Percentiles rank a stretch among this genome's conserved stretches.
phyloP scores from a whole-genome alignment of 176 grass and related monocot species.

The Pontederia crassipes region DNA sequence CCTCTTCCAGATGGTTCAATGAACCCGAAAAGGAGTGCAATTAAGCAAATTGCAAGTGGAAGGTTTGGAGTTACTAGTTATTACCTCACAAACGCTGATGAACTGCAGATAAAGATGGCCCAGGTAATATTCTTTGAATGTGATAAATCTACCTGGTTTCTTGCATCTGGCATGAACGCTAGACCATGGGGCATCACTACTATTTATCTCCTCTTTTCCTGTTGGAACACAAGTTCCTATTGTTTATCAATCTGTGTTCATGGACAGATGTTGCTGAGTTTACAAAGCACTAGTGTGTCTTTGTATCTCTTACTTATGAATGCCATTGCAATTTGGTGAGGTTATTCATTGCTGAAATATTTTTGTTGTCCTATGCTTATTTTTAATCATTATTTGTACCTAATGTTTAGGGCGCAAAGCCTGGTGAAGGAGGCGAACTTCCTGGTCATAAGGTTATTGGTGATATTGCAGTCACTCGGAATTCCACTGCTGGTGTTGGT shows the following conservation, averaged over 20 bases:
- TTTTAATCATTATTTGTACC: constrained; percentile 21
- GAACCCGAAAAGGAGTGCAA: constrained; percentile 96
- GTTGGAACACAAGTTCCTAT: constrained; percentile 14
- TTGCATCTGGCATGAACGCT: constrained; percentile 7
- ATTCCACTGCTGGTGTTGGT: constrained; percentile 97
- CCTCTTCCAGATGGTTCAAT: constrained; percentile 70
- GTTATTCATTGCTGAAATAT: constrained; percentile 3
- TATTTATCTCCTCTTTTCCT: constrained; percentile 2
- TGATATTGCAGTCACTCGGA: constrained; percentile 90
- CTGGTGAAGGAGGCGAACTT: constrained; percentile 98
- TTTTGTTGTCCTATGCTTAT: constrained; percentile 9
- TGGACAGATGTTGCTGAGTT: constrained; percentile 19
- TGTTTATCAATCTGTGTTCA: constrained; percentile 19
- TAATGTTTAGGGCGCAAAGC: constrained; percentile 75
- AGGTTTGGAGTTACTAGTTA: constrained; percentile 96
- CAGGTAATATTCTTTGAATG: constrained; percentile 42
- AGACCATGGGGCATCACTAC: constrained; percentile 9
- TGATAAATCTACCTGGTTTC: not conserved
- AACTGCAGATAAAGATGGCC: constrained; percentile 99
- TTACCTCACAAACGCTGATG: constrained; percentile 95
- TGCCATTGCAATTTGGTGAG: constrained; percentile 21
- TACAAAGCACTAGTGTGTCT: constrained; percentile 18
- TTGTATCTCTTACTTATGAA: constrained; percentile 20
- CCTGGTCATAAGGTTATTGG: constrained; percentile 96
- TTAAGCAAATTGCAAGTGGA: constrained; percentile 98